Evolutionary conservation across 345 rosid genomes (phyloP).

Genomic region (Psidium friedrichsthalianum): DNA sequence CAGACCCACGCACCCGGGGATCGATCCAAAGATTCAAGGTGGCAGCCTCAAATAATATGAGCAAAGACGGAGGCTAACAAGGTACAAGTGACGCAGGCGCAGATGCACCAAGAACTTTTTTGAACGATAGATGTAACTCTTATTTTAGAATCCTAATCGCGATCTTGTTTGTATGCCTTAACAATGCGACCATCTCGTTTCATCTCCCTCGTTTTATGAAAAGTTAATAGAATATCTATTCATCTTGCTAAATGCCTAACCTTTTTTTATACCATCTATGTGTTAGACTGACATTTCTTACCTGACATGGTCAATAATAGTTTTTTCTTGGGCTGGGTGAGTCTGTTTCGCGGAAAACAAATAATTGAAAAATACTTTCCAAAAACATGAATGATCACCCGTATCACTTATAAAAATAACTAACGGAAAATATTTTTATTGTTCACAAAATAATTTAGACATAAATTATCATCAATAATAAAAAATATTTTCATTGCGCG

Average conservation of each 20-base stretch:
- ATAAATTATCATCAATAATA: too few relatives aligned
- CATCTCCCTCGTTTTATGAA: neutral
- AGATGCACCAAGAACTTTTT: accelerated
- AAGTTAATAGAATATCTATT: neutral
- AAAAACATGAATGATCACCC: too few relatives aligned
- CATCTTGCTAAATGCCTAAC: accelerated
- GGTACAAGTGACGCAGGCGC: accelerated
- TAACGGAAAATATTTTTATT: too few relatives aligned
- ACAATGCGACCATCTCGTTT: accelerated
- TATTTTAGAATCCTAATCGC: neutral
- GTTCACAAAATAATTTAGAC: too few relatives aligned
- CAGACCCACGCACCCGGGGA: neutral
- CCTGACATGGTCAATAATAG: neutral
- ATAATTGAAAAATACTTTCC: too few relatives aligned
- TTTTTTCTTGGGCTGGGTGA: neutral
- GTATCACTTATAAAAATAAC: too few relatives aligned
- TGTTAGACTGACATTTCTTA: neutral
- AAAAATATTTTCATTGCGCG: too few relatives aligned
- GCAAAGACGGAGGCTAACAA: neutral
- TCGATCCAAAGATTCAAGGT: neutral
- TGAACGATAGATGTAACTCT: neutral
- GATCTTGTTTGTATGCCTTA: neutral
- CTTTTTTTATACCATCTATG: accelerated
- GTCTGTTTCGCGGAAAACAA: too few relatives aligned
- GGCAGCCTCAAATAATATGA: neutral